Conservation (phyloP, 192 early-diverging fungal species). For the Backusella luteola region DNA sequence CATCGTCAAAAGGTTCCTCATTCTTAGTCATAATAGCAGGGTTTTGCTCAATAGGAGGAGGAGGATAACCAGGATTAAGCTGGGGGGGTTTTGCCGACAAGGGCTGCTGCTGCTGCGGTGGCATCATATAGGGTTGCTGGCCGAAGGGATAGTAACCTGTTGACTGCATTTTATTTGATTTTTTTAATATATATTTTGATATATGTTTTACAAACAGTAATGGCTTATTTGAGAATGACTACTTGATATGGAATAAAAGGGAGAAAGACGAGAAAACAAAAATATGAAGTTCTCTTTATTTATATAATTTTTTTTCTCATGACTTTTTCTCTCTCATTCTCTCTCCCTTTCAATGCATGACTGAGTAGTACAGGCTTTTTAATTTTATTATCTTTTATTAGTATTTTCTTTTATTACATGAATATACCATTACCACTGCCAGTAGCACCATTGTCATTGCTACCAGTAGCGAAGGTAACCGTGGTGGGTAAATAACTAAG, state of each 20-base stretch:
- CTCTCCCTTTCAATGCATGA: not conserved
- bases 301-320: not conserved
- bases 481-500: not conserved
- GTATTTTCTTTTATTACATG: not conserved
- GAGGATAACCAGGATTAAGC: not conserved
- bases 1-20: slow-evolving; percentile 34
- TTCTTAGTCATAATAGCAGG: not conserved
- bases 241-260: not conserved
- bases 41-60: not conserved
- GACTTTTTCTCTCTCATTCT: not conserved
- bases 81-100: not conserved
- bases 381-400: not conserved
- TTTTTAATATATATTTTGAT: too few relatives aligned
- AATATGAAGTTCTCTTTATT: not conserved
- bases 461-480: not conserved
- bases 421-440: not conserved
- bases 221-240: not conserved
- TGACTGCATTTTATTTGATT: slow-evolving; percentile 2
- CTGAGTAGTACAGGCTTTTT: not conserved
- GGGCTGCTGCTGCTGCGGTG: not conserved
- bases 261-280: not conserved
- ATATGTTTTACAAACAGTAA: slow-evolving; percentile 8
- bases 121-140: slow-evolving; percentile 7
- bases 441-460: not conserved
- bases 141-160: slow-evolving; percentile 2